Evolutionary conservation across 495 filamentous ascomycete genomes (phyloP).

Genomic region (Schizothecium vesticola): DNA sequence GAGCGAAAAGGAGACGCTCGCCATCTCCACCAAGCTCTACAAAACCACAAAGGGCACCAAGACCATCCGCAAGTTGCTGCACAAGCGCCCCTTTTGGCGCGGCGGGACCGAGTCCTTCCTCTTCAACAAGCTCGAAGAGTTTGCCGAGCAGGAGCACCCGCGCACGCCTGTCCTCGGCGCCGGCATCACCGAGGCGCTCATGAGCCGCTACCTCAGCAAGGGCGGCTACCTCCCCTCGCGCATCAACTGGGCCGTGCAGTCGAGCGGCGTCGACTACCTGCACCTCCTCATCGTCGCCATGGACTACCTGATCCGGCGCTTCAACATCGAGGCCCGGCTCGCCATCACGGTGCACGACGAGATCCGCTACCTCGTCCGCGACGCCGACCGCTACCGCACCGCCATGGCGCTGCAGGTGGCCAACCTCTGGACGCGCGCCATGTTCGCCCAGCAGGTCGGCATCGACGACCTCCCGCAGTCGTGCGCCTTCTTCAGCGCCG

Average conservation of each 20-base stretch:
- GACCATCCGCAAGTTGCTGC: slow-evolving; percentile 58
- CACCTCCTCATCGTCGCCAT: slow-evolving; percentile 90
- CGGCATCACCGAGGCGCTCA: slow-evolving; percentile 92
- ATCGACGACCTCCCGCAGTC: slow-evolving; percentile 91
- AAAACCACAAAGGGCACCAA: slow-evolving; percentile 83
- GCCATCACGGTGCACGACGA: slow-evolving; percentile 97
- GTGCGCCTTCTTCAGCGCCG: slow-evolving; percentile 90
- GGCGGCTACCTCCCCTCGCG: slow-evolving; percentile 92
- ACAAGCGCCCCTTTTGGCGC: slow-evolving; percentile 81
- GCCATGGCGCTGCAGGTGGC: slow-evolving; percentile 91
- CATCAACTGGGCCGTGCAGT: slow-evolving; percentile 99
- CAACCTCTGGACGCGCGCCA: slow-evolving; percentile 93
- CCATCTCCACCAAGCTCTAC: slow-evolving; percentile 77
- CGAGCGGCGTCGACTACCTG: slow-evolving; percentile 93
- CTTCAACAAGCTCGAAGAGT: slow-evolving; percentile 96
- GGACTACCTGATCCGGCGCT: slow-evolving; percentile 88
- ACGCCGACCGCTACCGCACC: slow-evolving; percentile 78
- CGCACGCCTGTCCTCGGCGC: slow-evolving; percentile 92
- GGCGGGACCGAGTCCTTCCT: slow-evolving; percentile 96
- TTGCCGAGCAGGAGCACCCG: slow-evolving; percentile 88
- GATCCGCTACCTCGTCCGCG: slow-evolving; percentile 85
- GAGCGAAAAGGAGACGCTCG: slow-evolving; percentile 66
- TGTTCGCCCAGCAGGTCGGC: slow-evolving; percentile 95
- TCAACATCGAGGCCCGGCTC: slow-evolving; percentile 75
- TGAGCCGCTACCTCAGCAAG: slow-evolving; percentile 78